Base-by-base conservation (phyloP, 2,329 filamentous ascomycete species). In the Fusarium heterosporum region DNA sequence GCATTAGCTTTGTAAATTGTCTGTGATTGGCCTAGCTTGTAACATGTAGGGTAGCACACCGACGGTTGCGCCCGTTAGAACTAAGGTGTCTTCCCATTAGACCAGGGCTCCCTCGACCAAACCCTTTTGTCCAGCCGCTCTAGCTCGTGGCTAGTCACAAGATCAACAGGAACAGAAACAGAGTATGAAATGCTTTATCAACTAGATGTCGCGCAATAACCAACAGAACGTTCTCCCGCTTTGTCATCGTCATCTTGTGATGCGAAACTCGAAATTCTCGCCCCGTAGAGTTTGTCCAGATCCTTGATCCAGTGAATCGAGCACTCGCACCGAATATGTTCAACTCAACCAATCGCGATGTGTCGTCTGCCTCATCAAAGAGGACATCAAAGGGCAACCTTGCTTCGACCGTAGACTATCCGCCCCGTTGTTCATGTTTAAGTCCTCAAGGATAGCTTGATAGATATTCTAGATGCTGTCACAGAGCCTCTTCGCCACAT, bases 261-360 rank as follows among this genome's bases (percentile, higher is more conserved):
- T 40, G 22, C 45, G 63, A 45, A 66, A 52, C 42, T 66, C 28
- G 11, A 61, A 50, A 17, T 43, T 28, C n/a, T 39, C 49, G 25
- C 14, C 40, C 55, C 43, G 28, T 61, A 64, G 3, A 68, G 47
- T 25, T 48, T 22, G n/a, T 36, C 39, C 25, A 57, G 42, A 26
- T 69, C 49, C 10, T 62, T 17, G 19, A 80, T 66, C 81, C 81
- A 84, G 14, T 83, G 77, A 60, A 82, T 84, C 26, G 84, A 40
- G 12, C 38, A 40, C 78, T 74, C 3, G 75, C 77, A 0, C 22
- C 22, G 66, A 83, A 84, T 2, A 75, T 76, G 54, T 83, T 83
- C 34, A 83, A 69, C 67, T 84, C 79, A 14, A 22, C 22, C 22
- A 22, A 22, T 22, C 6, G 22, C 6, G 22, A 22, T 22, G 22